Base-by-base conservation (phyloP, 75 land plant genomes). In the Sequoiadendron giganteum region DNA sequence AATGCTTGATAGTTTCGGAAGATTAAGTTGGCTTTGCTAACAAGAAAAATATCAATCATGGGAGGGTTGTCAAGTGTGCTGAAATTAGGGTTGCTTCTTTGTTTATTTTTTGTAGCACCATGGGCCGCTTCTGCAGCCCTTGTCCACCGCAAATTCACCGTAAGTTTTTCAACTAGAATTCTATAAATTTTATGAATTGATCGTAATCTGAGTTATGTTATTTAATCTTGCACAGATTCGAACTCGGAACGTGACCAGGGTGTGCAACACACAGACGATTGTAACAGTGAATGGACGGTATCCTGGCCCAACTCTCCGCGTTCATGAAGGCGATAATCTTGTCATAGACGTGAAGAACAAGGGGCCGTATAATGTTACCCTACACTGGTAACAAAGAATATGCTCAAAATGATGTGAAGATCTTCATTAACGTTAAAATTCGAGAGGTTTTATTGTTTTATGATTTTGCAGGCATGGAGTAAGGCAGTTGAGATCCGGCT, bases 381-480 rank as follows among this genome's bases (percentile, higher is more conserved):
- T 89, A 28, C 89, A 89, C 88, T 89, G 89, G 89, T 89, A 79
- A 13, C 16, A 10, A 10, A 42, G 47, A 30, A 32, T 83, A 42
- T 42, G 25, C 13, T 36, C 47, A 8, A 30, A 21, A 36, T 42
- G 7, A 42, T 83, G 28, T 30, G 30, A 1, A 82, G 7, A 0
- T 82, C 78, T n/a, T 76, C 32, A 43, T 36, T 39, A 82, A 3
- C 52, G 55, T 45, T 48, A 2, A 6, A 6, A 7, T 6, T 45
- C 8, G 7, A 45, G 48, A 45, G 7, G 8, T 45, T 45, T 45
- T 45, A 45, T 45, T 45, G 55, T 13, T 54, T 54, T 13, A 14
- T 14, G 72, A 21, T 68, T 68, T 68, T 49, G 84, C 88, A 89
- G 90, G 90, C 90, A 89, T 86, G 90, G 90, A 1, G 85, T 89